Evolutionary conservation across 768 basidiomycete species (phyloP).

Genomic region (Lentinula guzmanii): DNA sequence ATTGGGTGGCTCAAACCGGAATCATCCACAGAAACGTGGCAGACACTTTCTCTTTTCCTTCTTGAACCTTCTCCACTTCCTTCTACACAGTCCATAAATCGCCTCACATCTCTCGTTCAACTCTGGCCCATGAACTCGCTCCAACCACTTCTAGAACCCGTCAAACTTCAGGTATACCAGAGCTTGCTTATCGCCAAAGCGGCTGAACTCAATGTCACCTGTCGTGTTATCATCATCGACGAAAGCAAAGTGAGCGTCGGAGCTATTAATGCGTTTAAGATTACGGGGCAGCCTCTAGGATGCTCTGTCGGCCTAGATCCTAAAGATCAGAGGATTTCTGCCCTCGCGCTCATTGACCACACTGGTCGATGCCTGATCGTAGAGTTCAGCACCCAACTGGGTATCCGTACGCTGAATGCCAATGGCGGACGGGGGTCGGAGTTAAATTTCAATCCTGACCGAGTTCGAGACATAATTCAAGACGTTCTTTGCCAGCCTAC

Average conservation of each 20-base stretch:
- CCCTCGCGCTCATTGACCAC: conserved; percentile 40
- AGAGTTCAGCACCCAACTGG: conserved; percentile 21
- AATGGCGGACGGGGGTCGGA: conserved; percentile 11
- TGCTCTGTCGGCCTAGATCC: conserved; percentile 44
- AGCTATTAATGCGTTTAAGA: background rate
- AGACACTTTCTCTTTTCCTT: too few relatives aligned
- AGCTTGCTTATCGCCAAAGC: background rate
- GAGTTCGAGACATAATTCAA: conserved; percentile 14
- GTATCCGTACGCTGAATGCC: conserved; percentile 8
- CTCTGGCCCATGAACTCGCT: background rate
- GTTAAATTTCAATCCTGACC: conserved; percentile 7
- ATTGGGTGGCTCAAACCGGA: too few relatives aligned
- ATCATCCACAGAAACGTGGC: too few relatives aligned
- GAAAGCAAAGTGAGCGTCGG: background rate
- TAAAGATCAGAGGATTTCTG: conserved; percentile 31
- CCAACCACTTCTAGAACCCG: background rate
- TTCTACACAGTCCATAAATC: background rate
- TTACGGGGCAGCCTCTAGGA: conserved; percentile 29
- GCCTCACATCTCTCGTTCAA: background rate
- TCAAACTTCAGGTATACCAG: background rate
- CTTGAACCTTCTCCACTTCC: background rate
- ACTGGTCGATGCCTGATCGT: conserved; percentile 26
- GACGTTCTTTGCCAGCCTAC: conserved; percentile 37
- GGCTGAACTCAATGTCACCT: background rate
- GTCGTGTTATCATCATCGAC: background rate